Evolutionary conservation across 805 yeast genomes (phyloP), one percentile per base, ranked within the genome.

Genomic region (Yarrowia sp.): DNA sequence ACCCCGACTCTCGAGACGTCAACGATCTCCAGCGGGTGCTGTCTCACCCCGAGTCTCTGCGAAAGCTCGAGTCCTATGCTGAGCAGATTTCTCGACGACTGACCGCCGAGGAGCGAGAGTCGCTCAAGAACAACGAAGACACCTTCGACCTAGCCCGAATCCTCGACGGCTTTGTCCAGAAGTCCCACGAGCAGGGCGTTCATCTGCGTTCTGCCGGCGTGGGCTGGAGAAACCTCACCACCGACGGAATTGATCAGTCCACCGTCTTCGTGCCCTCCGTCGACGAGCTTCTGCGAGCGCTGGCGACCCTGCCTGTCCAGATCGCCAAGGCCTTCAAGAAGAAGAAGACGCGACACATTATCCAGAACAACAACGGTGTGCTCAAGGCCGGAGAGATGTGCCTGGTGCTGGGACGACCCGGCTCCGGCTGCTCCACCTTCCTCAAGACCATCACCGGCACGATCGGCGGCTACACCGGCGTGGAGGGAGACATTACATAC

Each of bases 401-500:
- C 31, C 74, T 87, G 53, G 91, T 87, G 6, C 72, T 85, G 33
- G 90, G 88, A 60, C 80, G 87, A 65, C 91, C 93, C 1, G 91
- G 93, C 67, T 86, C 93, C 25, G 94, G 94, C 49, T 87, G 92
- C 71, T 84, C 92, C 4, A 81, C 90, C 2, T 76, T 87, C 49
- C 75, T 87, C 70, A 84, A 84, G 67, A 80, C 87, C 2, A 75
- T 87, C 66, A 83, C 90, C 12, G 85, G 84, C 62, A 84, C 82
- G 65, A 80, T 80, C 19, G 73, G 74, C 63, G 74, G 75, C 29
- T 80, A 77, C 70, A 74, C 78, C 18, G 75, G 77, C 32, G 79
- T 79, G 36, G 78, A 79, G 39, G 90, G 91, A 65, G 77, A 78
- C 19, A 72, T 87, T 63, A 68, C 77, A 7, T 87, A 86, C 68